These are phyloP conservation scores for Chaetomium sp. DNA, from an alignment of 2,329 filamentous ascomycete species.

Conservation along the genomic window DNA sequence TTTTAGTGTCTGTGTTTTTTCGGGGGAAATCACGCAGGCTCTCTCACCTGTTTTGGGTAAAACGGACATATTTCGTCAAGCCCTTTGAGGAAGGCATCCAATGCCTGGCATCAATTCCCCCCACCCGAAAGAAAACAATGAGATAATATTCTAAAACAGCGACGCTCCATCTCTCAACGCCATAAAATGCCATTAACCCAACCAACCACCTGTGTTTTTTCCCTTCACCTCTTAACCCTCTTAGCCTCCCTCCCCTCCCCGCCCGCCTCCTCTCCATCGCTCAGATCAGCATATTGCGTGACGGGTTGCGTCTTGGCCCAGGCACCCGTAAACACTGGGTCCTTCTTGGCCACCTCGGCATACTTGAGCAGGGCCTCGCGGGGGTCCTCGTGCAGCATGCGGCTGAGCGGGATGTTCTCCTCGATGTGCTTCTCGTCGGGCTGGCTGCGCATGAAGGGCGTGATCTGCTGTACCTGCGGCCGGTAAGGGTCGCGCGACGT, in stretches of 20 bases:
- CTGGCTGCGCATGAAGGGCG: slow-evolving; percentile 87
- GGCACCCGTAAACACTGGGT: slow-evolving; percentile 91
- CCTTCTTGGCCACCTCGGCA: slow-evolving; percentile 87
- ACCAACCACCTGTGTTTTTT: background rate
- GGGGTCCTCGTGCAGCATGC: slow-evolving; percentile 95
- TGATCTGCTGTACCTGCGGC: slow-evolving; percentile 81
- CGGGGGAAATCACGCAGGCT: too few species aligned
- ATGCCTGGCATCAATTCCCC: background rate
- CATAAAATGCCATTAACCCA: background rate
- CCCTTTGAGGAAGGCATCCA: background rate
- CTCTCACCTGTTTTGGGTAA: background rate
- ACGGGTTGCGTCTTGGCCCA: slow-evolving; percentile 92
- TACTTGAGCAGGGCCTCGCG: slow-evolving; percentile 93
- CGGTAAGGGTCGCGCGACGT: slow-evolving; percentile 72
- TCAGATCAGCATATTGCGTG: slow-evolving; percentile 85
- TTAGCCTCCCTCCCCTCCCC: slow-evolving; percentile 70
- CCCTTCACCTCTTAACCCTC: slow-evolving; percentile 55
- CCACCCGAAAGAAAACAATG: background rate
- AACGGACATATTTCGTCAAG: background rate
- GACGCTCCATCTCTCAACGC: background rate
- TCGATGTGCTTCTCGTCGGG: slow-evolving; percentile 89
- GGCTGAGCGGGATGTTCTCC: slow-evolving; percentile 83
- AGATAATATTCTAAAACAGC: background rate
- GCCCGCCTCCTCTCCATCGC: slow-evolving; percentile 74
- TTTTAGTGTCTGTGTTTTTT: background rate